phyloP scores from a whole-genome alignment of 1,139 yeast genomes.

The Nakaseomyces sp. region DNA sequence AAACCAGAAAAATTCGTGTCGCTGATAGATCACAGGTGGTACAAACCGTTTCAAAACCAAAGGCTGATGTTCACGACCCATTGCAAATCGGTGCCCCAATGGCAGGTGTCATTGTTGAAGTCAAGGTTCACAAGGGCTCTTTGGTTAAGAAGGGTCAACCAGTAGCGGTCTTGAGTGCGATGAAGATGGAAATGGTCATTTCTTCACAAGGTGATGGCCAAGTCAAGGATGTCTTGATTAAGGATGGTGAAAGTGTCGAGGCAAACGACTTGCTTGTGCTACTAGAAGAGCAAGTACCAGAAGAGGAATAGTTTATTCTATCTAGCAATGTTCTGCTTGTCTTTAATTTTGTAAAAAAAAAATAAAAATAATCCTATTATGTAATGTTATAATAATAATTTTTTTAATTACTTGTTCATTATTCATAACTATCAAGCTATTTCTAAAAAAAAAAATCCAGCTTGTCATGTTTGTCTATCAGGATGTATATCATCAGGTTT shows the following conservation, averaged over 20 bases:
- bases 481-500: too few relatives aligned
- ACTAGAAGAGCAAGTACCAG: conserved; percentile 22
- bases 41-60: conserved; percentile 78
- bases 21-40: conserved; percentile 81
- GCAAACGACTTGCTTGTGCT: conserved; percentile 64
- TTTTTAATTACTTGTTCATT: too few relatives aligned
- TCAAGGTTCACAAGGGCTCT: conserved; percentile 77
- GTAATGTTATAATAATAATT: background rate
- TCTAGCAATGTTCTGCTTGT: too few relatives aligned
- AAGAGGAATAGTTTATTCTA: too few relatives aligned
- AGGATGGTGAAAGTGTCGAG: conserved; percentile 92
- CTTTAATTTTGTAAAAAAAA: too few relatives aligned
- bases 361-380: background rate
- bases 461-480: too few relatives aligned
- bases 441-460: too few relatives aligned
- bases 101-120: conserved; percentile 98
- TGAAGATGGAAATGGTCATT: conserved; percentile 99
- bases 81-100: conserved; percentile 97
- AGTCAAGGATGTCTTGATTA: conserved; percentile 64
- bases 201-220: conserved; percentile 85
- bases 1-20: conserved; percentile 88
- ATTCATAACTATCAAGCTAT: too few relatives aligned
- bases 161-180: conserved; percentile 87
- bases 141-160: conserved; percentile 97
- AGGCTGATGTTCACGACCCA: conserved; percentile 80